These are phyloP conservation scores for Alternaria metachromatica DNA, from an alignment of 2,329 filamentous ascomycete genomes.

Conservation along the genomic window DNA sequence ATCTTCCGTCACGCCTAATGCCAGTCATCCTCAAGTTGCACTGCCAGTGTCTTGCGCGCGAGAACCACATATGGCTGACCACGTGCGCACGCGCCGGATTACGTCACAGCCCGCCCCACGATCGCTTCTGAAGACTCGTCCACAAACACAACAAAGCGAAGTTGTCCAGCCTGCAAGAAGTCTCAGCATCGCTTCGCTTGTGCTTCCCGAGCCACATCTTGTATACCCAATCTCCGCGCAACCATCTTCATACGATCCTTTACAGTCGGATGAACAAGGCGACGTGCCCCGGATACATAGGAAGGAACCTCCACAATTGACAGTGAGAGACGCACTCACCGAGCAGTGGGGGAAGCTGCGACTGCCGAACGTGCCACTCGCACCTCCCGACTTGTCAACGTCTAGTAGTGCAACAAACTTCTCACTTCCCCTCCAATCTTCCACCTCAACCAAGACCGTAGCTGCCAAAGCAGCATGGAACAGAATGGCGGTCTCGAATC, in stretches of 20 bases:
- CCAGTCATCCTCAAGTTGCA: background rate
- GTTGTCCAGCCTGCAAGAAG: background rate
- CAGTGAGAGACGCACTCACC: background rate
- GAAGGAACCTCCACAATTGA: background rate
- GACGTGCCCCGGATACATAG: background rate
- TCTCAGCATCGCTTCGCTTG: background rate
- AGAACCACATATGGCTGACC: background rate
- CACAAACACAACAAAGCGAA: background rate
- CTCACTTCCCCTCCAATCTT: background rate
- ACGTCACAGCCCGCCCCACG: background rate
- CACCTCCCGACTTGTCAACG: background rate
- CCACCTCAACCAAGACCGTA: background rate
- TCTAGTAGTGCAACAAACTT: background rate
- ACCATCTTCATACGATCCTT: background rate
- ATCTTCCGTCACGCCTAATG: background rate
- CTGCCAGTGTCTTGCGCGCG: background rate
- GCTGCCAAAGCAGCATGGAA: background rate
- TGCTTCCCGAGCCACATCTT: background rate
- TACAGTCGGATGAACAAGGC: background rate
- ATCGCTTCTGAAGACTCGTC: background rate
- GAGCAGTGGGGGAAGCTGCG: conserved; percentile 2
- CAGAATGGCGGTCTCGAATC: background rate
- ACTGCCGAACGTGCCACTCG: background rate
- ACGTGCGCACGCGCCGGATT: conserved; percentile 4
- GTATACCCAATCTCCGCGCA: background rate